A percentile compares a stretch with the other conserved stretches of the same genome.
These are phyloP conservation scores for Fusarium nanum DNA, from an alignment of 2,329 filamentous ascomycete species.

Conservation along the genomic window DNA sequence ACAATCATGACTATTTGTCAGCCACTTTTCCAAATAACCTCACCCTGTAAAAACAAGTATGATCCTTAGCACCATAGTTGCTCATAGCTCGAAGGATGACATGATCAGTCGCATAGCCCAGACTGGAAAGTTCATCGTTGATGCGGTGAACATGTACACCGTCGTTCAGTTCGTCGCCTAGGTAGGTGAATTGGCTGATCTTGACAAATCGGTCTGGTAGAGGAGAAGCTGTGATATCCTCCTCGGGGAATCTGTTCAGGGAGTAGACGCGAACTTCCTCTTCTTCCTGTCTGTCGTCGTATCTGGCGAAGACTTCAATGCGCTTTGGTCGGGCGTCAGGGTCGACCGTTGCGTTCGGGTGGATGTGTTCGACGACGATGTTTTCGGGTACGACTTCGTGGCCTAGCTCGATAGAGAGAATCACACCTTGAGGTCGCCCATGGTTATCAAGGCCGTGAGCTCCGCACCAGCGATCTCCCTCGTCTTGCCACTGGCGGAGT, in stretches of 20 bases:
- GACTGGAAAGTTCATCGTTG: conserved; percentile 59
- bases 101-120: conserved; percentile 62
- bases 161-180: conserved; percentile 56
- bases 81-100: conserved; percentile 66
- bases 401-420: conserved; percentile 72
- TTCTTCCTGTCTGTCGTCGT: conserved; percentile 59
- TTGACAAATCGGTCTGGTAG: conserved; percentile 62
- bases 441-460: conserved; percentile 56
- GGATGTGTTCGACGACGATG: conserved; percentile 78
- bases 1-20: neutral
- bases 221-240: conserved; percentile 47
- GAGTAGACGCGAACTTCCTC: conserved; percentile 59
- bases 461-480: conserved; percentile 90
- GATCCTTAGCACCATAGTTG: conserved; percentile 68
- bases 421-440: conserved; percentile 64
- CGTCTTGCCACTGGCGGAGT: conserved; percentile 76
- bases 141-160: conserved; percentile 66
- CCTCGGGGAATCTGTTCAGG: conserved; percentile 54
- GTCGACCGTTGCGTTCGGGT: conserved; percentile 69
- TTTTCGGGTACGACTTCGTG: conserved; percentile 72
- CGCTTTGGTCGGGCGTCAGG: conserved; percentile 72
- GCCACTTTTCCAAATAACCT: conserved; percentile 61
- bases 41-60: conserved; percentile 76
- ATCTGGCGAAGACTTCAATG: conserved; percentile 76
- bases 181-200: conserved; percentile 67